Evolutionary conservation across 345 rosid species (phyloP), one percentile per base, ranked within the genome.

Genomic region (Luvunga scandens): DNA sequence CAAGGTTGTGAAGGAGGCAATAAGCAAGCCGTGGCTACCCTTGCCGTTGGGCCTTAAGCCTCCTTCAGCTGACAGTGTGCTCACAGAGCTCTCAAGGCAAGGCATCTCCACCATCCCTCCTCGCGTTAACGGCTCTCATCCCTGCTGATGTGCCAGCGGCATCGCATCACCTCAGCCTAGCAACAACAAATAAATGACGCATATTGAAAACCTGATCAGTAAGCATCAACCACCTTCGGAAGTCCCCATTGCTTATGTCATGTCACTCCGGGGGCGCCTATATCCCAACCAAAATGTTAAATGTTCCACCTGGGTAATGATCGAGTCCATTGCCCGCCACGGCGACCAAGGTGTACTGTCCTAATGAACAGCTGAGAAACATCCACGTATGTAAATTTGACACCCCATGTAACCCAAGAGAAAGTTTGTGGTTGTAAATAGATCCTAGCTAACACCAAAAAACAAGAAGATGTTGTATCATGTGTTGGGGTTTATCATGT

Each of bases 21-120:
- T 96, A 33, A 91, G 75, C 91, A 94, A 91, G 83, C 98, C 99
- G 64, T 89, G 97, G 98, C 80, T 93, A 33, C 97, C 99, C 16
- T 79, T 92, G 81, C 99, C 99, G 3, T 74, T 96, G 28, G 97
- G 99, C 22, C 92, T 96, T 0, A 96, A 92, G 81, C 91, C 97
- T 21, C 98, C 99, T 9, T 82, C 98, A 3, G 84, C 91, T 5
- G 98, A 96, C 5, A 76, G 84, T 74, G 97, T 96, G 67, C 86
- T 94, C 4, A 88, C 91, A 6, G 99, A 96, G 85, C 95, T 96
- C 31, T 91, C 93, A 31, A 88, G 88, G 78, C 93, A 92, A 88
- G 97, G 97, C 60, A 89, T 96, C 81, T 82, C 87, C 61, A 78
- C 85, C 86, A 66, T 93, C 62, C 96, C 93, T 71, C 78, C 91